A percentile compares a stretch with the other conserved stretches of the same genome.
Conservation (phyloP, 169 alveolate species). For the Perkinsus marinus region DNA sequence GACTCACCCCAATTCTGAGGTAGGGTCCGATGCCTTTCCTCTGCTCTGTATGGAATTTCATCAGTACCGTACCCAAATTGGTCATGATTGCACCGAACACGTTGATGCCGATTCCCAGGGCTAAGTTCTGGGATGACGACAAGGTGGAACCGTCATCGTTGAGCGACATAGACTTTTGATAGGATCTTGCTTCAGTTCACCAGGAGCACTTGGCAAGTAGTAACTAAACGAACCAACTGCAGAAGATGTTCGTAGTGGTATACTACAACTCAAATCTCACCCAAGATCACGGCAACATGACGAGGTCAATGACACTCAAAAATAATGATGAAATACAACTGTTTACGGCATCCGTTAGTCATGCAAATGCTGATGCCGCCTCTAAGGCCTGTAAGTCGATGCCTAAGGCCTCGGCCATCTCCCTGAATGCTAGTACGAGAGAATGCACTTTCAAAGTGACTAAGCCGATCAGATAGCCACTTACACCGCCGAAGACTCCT, state of each 20-base stretch:
- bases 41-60: neutral
- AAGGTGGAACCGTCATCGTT: neutral
- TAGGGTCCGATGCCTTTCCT: neutral
- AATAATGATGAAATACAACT: too few species aligned
- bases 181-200: neutral
- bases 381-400: neutral
- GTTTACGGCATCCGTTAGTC: too few species aligned
- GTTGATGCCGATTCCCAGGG: neutral
- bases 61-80: neutral
- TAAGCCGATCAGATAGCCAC: neutral
- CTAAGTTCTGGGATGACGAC: neutral
- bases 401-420: neutral
- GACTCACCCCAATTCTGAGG: neutral
- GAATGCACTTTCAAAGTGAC: neutral
- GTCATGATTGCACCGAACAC: neutral
- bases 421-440: neutral
- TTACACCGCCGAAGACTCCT: neutral
- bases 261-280: too few species aligned
- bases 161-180: neutral
- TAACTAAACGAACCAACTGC: neutral
- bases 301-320: too few species aligned
- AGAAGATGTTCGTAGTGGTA: too few species aligned
- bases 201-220: neutral
- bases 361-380: neutral
- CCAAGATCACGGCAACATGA: too few species aligned